These are phyloP conservation scores for Clitocybe nebularis DNA, from an alignment of 1,284 basidiomycete species.

Conservation along the genomic window DNA sequence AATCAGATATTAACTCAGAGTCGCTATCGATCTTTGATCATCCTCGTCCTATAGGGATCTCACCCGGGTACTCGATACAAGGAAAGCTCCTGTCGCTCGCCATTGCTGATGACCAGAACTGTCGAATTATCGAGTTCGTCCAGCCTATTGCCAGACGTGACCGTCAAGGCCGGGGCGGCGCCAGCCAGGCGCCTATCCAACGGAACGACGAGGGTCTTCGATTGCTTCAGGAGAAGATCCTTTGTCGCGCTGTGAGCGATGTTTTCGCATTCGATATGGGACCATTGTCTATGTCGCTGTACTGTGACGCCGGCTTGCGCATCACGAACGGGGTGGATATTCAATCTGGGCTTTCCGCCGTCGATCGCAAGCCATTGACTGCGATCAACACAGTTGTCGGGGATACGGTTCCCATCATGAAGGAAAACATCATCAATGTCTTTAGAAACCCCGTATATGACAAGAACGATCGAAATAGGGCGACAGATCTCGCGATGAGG, in stretches of 20 bases:
- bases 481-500: slow-evolving; percentile 38
- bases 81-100: slow-evolving; percentile 32
- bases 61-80: slow-evolving; percentile 31
- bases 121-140: slow-evolving; percentile 31
- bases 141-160: slow-evolving; percentile 1
- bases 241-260: slow-evolving; percentile 28
- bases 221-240: slow-evolving; percentile 21
- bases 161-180: slow-evolving; percentile 6
- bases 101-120: slow-evolving; percentile 29
- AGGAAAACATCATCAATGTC: slow-evolving; percentile 35
- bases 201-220: slow-evolving; percentile 17
- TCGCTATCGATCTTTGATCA: slow-evolving; percentile 19
- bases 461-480: slow-evolving; percentile 22
- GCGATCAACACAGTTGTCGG: slow-evolving; percentile 43
- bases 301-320: slow-evolving; percentile 30
- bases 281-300: slow-evolving; percentile 36
- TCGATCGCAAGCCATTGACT: slow-evolving; percentile 36
- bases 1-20: slow-evolving; percentile 17
- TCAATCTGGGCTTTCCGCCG: slow-evolving; percentile 39
- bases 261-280: slow-evolving; percentile 39
- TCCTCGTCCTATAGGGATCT: slow-evolving; percentile 31
- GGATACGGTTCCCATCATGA: slow-evolving; percentile 27
- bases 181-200: slow-evolving; percentile 3
- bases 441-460: slow-evolving; percentile 39
- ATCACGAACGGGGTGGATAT: slow-evolving; percentile 50